A percentile compares a stretch with the other conserved stretches of the same genome.
phyloP scores from a whole-genome alignment of 306 rosid genomes.

The Cercis canadensis region DNA sequence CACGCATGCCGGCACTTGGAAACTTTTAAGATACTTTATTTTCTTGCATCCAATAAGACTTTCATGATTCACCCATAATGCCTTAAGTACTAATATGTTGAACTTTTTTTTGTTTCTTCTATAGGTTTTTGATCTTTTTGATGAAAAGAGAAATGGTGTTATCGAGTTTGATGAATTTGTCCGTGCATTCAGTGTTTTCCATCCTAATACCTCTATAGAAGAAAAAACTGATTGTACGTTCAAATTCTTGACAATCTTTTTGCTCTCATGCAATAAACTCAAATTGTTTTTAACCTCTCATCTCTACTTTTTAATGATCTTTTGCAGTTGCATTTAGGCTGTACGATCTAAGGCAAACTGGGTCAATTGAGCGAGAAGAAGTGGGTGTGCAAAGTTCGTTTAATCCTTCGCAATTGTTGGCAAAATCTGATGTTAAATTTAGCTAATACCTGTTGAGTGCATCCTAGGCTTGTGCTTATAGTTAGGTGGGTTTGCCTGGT shows the following conservation, averaged over 20 bases:
- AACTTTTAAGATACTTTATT: neutral
- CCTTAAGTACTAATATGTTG: constrained; percentile 20
- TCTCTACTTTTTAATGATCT: constrained; percentile 27
- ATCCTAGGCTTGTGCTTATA: no score
- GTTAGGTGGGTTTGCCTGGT: constrained; percentile 40
- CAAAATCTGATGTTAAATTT: neutral
- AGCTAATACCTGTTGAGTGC: neutral
- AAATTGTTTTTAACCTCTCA: constrained; percentile 26
- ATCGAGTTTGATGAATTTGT: constrained; percentile 87
- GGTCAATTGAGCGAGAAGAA: constrained; percentile 82
- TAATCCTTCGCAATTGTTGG: neutral
- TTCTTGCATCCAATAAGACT: neutral
- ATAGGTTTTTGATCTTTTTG: constrained; percentile 86
- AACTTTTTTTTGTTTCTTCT: constrained; percentile 2
- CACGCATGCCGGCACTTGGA: neutral
- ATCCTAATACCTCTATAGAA: constrained; percentile 71
- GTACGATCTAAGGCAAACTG: constrained; percentile 80
- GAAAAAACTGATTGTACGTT: constrained; percentile 79
- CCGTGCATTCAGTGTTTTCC: constrained; percentile 70
- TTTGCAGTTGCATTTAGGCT: constrained; percentile 82
- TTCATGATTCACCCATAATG: constrained; percentile 21
- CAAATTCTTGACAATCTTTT: constrained; percentile 19
- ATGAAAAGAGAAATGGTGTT: constrained; percentile 77
- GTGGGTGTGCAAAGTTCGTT: constrained; percentile 52
- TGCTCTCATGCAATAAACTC: constrained; percentile 21